Evolutionary conservation across 495 filamentous ascomycete species (phyloP).

Genomic region (Parathielavia hyrcaniae): DNA sequence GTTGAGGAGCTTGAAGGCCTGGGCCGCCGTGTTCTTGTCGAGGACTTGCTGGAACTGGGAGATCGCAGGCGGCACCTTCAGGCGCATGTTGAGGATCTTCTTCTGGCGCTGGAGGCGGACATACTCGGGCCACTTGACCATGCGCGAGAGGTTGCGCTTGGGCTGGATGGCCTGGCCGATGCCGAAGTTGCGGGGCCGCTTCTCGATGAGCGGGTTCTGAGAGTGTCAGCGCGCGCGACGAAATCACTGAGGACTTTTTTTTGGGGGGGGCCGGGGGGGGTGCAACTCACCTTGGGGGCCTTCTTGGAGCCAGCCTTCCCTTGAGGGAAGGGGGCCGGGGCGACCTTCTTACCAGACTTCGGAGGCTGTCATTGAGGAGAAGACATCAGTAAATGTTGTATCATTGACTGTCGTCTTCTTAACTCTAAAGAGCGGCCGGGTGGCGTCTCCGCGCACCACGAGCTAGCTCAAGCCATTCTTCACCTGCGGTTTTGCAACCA

Average conservation of each 20-base stretch:
- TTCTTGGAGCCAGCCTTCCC: constrained; percentile 93
- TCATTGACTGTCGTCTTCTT: constrained; percentile 74
- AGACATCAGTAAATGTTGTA: constrained; percentile 79
- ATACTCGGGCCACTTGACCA: constrained; percentile 99
- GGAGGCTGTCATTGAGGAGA: constrained; percentile 99
- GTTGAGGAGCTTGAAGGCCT: constrained; percentile 96
- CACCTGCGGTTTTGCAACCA: constrained; percentile 52
- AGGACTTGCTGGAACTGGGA: constrained; percentile 96
- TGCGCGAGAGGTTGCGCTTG: constrained; percentile 91
- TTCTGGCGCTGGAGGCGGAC: constrained; percentile 98
- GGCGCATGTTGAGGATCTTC: constrained; percentile 97
- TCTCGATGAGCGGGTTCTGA: constrained; percentile 99
- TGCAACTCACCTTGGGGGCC: constrained; percentile 76
- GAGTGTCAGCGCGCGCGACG: constrained; percentile 32
- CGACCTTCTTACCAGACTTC: constrained; percentile 92
- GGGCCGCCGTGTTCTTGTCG: constrained; percentile 96
- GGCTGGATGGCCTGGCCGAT: constrained; percentile 99
- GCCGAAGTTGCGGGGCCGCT: constrained; percentile 93
- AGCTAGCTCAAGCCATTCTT: constrained; percentile 78
- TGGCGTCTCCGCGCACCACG: constrained; percentile 53
- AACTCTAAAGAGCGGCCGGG: constrained; percentile 82
- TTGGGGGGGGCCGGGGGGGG: too few species aligned
- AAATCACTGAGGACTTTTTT: neutral
- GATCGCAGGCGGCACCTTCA: constrained; percentile 97
- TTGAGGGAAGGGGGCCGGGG: constrained; percentile 92